Evolutionary conservation across 805 yeast species (phyloP).

Genomic region (Cyberlindnera euphorbiiphila): DNA sequence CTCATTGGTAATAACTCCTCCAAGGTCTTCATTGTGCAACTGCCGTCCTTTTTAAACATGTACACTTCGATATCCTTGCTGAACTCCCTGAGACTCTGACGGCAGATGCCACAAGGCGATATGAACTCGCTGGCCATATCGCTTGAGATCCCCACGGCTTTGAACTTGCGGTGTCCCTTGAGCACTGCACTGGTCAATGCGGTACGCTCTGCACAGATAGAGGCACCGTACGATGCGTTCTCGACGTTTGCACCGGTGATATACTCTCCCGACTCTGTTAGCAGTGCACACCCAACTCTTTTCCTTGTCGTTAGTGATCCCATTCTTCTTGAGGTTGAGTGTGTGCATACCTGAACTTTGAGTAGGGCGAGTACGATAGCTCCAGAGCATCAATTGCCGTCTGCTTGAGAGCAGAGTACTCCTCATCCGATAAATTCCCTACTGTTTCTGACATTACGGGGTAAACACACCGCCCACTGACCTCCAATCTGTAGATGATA

Average conservation of each 20-base stretch:
- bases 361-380: conserved; percentile 46
- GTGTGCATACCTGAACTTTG: conserved; percentile 34
- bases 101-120: conserved; percentile 92
- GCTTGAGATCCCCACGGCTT: conserved; percentile 64
- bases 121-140: conserved; percentile 51
- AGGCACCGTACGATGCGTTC: conserved; percentile 83
- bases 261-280: conserved; percentile 45
- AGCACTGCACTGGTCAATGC: conserved; percentile 57
- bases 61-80: conserved; percentile 53
- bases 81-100: conserved; percentile 88
- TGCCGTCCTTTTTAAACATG: conserved; percentile 62
- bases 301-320: conserved; percentile 3
- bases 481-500: no score
- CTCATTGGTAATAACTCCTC: conserved; percentile 73
- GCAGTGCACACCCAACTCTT: conserved; percentile 77
- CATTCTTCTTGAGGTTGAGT: background rate
- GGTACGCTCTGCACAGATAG: conserved; percentile 74
- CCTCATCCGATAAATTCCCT: conserved; percentile 20
- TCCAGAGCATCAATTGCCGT: conserved; percentile 35
- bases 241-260: conserved; percentile 85
- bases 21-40: conserved; percentile 43
- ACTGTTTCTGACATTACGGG: background rate
- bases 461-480: no score
- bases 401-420: conserved; percentile 26
- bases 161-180: conserved; percentile 39